Percentiles rank a stretch among this genome's conserved stretches.
Evolutionary conservation across 805 yeast species (phyloP).

Genomic region (Candida odintsovae): DNA sequence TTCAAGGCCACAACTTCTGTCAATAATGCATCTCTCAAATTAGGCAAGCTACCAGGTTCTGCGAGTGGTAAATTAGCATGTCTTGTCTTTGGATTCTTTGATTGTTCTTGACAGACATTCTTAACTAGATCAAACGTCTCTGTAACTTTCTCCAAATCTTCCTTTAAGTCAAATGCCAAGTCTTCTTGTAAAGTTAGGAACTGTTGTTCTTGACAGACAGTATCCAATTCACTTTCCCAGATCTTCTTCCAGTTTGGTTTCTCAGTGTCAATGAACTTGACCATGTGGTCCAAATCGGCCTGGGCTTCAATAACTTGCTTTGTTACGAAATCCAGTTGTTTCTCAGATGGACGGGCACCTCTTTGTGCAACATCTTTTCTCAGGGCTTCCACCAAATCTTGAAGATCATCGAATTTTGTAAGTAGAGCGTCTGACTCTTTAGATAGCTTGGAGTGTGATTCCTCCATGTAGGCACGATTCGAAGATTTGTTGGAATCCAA

Average conservation of each 20-base stretch:
- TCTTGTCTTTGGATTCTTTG: slow-evolving; percentile 46
- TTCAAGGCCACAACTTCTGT: slow-evolving; percentile 70
- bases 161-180: slow-evolving; percentile 67
- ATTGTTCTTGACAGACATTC: slow-evolving; percentile 73
- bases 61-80: slow-evolving; percentile 38
- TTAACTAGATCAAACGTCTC: slow-evolving; percentile 82
- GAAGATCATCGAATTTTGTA: slow-evolving; percentile 82
- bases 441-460: slow-evolving; percentile 66
- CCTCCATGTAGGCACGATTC: slow-evolving; percentile 60
- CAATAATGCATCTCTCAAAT: slow-evolving; percentile 70
- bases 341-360: slow-evolving; percentile 74
- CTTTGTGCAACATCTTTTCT: slow-evolving; percentile 89
- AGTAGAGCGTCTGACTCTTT: slow-evolving; percentile 70
- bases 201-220: slow-evolving; percentile 91
- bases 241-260: slow-evolving; percentile 82
- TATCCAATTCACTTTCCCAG: slow-evolving; percentile 89
- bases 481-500: slow-evolving; percentile 31
- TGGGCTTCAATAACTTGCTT: slow-evolving; percentile 62
- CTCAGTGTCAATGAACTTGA: slow-evolving; percentile 59
- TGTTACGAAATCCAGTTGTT: slow-evolving; percentile 60
- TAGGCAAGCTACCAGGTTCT: slow-evolving; percentile 58
- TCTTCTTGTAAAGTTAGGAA: slow-evolving; percentile 88
- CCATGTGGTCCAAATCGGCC: slow-evolving; percentile 44
- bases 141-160: slow-evolving; percentile 72
- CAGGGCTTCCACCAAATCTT: slow-evolving; percentile 84